Conservation (phyloP, 2,329 filamentous ascomycete species). For the Aspergillus novoparasiticus region DNA sequence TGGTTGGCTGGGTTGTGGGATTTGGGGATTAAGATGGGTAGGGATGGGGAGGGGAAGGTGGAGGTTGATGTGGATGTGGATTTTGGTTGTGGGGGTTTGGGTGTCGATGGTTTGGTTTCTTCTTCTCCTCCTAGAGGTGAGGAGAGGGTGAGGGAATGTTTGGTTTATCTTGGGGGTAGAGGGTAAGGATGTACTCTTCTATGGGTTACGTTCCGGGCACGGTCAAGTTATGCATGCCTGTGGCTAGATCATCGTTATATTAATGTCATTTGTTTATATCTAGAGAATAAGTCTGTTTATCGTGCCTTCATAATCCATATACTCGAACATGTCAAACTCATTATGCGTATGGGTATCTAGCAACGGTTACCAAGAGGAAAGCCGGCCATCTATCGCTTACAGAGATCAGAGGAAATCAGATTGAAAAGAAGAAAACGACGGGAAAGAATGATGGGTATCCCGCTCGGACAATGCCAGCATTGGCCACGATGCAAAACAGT, state of each 20-base stretch:
- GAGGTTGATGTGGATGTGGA: neutral
- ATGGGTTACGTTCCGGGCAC: neutral
- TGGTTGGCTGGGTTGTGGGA: neutral
- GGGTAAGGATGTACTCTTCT: neutral
- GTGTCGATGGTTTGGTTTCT: neutral
- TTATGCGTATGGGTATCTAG: slow-evolving; percentile 6
- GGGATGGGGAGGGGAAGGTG: neutral
- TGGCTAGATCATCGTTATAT: neutral
- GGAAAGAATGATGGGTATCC: slow-evolving; percentile 1
- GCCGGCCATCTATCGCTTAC: slow-evolving; percentile 10
- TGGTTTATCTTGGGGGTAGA: neutral
- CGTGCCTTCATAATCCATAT: slow-evolving; percentile 2
- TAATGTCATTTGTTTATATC: neutral
- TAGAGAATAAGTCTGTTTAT: neutral
- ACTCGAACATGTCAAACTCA: slow-evolving; percentile 2
- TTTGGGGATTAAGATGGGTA: neutral
- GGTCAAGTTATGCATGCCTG: neutral
- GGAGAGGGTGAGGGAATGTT: neutral
- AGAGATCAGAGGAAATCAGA: neutral
- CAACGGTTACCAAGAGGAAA: slow-evolving; percentile 4
- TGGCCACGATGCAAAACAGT: slow-evolving; percentile 4
- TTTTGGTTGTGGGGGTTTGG: neutral
- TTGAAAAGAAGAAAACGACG: slow-evolving; percentile 5
- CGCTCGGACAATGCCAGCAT: slow-evolving; percentile 10
- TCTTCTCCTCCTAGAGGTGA: neutral